phyloP scores from a whole-genome alignment of 805 yeast species.

The Candida koratica region DNA sequence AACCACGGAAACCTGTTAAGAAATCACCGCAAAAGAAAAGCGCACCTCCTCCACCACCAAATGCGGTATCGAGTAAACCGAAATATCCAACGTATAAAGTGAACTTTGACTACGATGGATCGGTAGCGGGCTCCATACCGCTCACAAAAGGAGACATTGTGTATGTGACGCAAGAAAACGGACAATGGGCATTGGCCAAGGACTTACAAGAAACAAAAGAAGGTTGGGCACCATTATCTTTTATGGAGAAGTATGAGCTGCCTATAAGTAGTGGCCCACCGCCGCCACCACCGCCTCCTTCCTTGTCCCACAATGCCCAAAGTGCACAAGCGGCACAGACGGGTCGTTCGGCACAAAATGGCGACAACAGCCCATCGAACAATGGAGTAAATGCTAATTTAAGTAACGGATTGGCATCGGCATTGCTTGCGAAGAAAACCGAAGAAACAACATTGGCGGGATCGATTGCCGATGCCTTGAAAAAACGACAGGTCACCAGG shows the following conservation, averaged over 20 bases:
- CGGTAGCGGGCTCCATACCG: slow-evolving; percentile 78
- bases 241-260: slow-evolving; percentile 58
- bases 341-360: slow-evolving; percentile 18
- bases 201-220: slow-evolving; percentile 68
- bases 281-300: slow-evolving; percentile 27
- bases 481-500: slow-evolving; percentile 63
- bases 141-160: slow-evolving; percentile 72
- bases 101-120: slow-evolving; percentile 82
- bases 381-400: too few relatives aligned
- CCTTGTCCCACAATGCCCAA: slow-evolving; percentile 25
- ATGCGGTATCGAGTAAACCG: slow-evolving; percentile 67
- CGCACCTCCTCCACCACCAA: slow-evolving; percentile 53
- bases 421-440: slow-evolving; percentile 57
- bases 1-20: slow-evolving; percentile 11
- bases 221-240: slow-evolving; percentile 99
- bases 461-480: slow-evolving; percentile 85
- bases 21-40: slow-evolving; percentile 45
- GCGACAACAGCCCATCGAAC: slow-evolving; percentile 13
- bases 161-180: slow-evolving; percentile 65
- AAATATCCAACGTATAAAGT: slow-evolving; percentile 79
- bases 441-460: slow-evolving; percentile 67
- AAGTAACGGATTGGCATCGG: slow-evolving; percentile 62
- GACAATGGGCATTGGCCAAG: slow-evolving; percentile 94
- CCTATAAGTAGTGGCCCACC: slow-evolving; percentile 33
- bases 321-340: slow-evolving; percentile 19